These are phyloP conservation scores for Salix arbutifolia DNA, from an alignment of 345 rosid species.

Conservation along the genomic window DNA sequence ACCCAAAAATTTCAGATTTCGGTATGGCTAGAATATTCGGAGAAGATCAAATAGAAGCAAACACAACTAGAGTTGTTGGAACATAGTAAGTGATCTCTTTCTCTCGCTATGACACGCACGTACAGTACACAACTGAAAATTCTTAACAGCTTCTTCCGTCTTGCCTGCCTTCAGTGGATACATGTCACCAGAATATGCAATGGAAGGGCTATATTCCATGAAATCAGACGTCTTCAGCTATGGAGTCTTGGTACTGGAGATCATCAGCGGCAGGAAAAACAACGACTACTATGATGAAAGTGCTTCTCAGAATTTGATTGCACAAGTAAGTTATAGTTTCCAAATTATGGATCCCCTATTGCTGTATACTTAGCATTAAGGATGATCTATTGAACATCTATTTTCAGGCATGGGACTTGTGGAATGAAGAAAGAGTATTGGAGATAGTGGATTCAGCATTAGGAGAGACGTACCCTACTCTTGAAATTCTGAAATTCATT, in stretches of 20 bases:
- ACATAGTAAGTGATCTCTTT: background rate
- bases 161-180: background rate
- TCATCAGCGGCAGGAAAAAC: background rate
- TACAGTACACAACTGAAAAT: too few relatives aligned
- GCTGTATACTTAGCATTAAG: too few relatives aligned
- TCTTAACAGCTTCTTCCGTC: too few relatives aligned
- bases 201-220: background rate
- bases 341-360: background rate
- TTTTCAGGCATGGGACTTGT: conserved; percentile 1
- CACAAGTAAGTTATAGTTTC: background rate
- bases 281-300: background rate
- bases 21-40: background rate
- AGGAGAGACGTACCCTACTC: background rate
- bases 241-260: background rate
- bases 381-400: background rate
- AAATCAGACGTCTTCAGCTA: background rate
- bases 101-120: background rate
- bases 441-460: background rate
- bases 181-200: conserved; percentile 7
- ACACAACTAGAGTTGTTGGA: background rate
- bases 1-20: conserved; percentile 9
- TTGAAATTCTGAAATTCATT: background rate
- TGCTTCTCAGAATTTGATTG: background rate
- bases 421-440: conserved; percentile 2
- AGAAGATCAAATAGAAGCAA: conserved; percentile 1